phyloP scores from a whole-genome alignment of 805 yeast genomes.

The Hanseniaspora jakobsenii region DNA sequence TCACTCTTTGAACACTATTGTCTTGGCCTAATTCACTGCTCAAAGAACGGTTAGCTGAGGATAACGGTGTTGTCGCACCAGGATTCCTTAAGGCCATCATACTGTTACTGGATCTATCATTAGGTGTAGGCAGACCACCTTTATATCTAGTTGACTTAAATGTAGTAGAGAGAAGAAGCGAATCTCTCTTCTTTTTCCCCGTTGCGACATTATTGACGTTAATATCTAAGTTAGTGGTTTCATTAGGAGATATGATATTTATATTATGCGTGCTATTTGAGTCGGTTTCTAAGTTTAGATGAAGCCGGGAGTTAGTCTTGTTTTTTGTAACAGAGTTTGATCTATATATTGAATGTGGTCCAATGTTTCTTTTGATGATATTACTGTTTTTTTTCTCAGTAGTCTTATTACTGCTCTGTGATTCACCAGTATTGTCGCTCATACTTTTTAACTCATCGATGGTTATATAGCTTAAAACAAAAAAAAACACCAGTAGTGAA shows the following conservation, averaged over 20 bases:
- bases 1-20: no score
- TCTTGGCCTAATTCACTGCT: no score
- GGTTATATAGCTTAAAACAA: no score
- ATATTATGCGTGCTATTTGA: not conserved
- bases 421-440: no score
- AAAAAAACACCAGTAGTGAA: no score
- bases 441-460: no score
- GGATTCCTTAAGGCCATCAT: not conserved
- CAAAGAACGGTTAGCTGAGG: not conserved
- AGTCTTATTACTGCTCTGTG: no score
- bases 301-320: not conserved
- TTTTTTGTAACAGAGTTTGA: not conserved
- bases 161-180: slow-evolving; percentile 26
- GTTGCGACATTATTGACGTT: not conserved
- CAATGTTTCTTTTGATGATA: slow-evolving; percentile 6
- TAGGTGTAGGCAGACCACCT: not conserved
- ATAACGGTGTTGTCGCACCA: not conserved
- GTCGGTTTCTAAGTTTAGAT: slow-evolving; percentile 2
- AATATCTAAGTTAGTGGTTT: not conserved
- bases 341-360: slow-evolving; percentile 4
- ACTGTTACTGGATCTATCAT: not conserved
- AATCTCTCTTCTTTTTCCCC: slow-evolving; percentile 10
- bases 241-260: not conserved
- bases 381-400: no score
- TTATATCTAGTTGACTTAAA: slow-evolving; percentile 25